A percentile compares a stretch with the other conserved stretches of the same genome.
phyloP scores from a whole-genome alignment of 2,329 filamentous ascomycete genomes.

The Aspergillus floridensis region DNA sequence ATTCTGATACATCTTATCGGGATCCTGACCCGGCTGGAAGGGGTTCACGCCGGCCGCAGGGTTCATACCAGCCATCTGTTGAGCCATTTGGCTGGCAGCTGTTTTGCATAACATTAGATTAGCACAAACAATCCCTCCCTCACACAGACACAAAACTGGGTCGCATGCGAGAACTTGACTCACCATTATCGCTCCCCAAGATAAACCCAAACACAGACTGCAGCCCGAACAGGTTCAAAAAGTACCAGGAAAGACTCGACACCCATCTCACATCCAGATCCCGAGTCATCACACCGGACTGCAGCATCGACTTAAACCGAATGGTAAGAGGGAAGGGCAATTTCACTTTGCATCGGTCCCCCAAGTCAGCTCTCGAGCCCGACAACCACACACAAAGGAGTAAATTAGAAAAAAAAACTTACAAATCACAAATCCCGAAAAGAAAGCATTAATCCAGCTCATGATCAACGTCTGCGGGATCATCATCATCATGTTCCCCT shows the following conservation, averaged over 20 bases:
- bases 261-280: conserved; percentile 99
- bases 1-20: conserved; percentile 87
- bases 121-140: not conserved
- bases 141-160: not conserved
- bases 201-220: conserved; percentile 98
- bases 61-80: conserved; percentile 75
- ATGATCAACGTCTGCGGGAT: conserved; percentile 98
- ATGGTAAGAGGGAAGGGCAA: conserved; percentile 95
- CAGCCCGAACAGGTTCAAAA: conserved; percentile 92
- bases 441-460: conserved; percentile 99
- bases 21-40: conserved; percentile 90
- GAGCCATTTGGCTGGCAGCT: conserved; percentile 89
- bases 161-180: conserved; percentile 33
- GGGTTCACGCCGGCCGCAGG: conserved; percentile 65
- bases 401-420: conserved; percentile 36
- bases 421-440: conserved; percentile 97
- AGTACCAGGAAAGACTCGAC: conserved; percentile 98
- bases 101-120: not conserved
- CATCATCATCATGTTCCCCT: conserved; percentile 99
- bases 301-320: conserved; percentile 99
- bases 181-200: conserved; percentile 92
- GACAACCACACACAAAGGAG: no score
- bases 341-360: conserved; percentile 63
- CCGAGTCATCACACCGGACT: conserved; percentile 90
- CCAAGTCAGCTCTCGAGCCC: conserved; percentile 4